Evolutionary conservation across 306 rosid species (phyloP).

Genomic region (Cucurbita maxima): DNA sequence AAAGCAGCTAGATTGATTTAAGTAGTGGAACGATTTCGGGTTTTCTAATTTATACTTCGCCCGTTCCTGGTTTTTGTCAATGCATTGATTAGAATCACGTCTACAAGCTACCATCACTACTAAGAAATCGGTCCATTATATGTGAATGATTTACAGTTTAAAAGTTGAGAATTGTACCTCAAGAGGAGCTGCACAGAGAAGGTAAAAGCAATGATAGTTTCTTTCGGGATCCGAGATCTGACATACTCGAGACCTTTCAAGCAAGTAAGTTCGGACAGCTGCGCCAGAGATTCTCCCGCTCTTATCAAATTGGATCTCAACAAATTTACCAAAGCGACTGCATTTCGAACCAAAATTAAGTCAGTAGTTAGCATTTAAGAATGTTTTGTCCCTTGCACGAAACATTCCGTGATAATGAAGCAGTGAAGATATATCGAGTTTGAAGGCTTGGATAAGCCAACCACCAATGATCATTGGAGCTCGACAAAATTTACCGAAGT

Average conservation of each 20-base stretch:
- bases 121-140: not conserved
- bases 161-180: slow-evolving; percentile 45
- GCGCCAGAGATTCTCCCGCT: slow-evolving; percentile 99
- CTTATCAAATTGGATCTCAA: slow-evolving; percentile 98
- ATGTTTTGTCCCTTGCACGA: too few relatives aligned
- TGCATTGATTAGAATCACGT: not conserved
- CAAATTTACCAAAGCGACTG: slow-evolving; percentile 99
- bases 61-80: slow-evolving; percentile 39
- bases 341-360: slow-evolving; percentile 4
- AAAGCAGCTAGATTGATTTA: slow-evolving; percentile 78
- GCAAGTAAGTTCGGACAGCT: slow-evolving; percentile 85
- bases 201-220: slow-evolving; percentile 98
- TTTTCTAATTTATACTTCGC: slow-evolving; percentile 70
- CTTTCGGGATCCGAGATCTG: slow-evolving; percentile 96
- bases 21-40: slow-evolving; percentile 87
- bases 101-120: not conserved
- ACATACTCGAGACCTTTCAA: slow-evolving; percentile 98
- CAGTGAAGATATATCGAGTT: too few relatives aligned
- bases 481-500: slow-evolving; percentile 99
- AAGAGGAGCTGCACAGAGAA: slow-evolving; percentile 89
- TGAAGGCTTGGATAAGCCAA: too few relatives aligned
- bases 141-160: slow-evolving; percentile 8
- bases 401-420: too few relatives aligned
- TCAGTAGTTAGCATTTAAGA: too few relatives aligned
- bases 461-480: slow-evolving; percentile 37